phyloP scores from a whole-genome alignment of 2,329 filamentous ascomycete species.

The Trichoderma endophyticum region DNA sequence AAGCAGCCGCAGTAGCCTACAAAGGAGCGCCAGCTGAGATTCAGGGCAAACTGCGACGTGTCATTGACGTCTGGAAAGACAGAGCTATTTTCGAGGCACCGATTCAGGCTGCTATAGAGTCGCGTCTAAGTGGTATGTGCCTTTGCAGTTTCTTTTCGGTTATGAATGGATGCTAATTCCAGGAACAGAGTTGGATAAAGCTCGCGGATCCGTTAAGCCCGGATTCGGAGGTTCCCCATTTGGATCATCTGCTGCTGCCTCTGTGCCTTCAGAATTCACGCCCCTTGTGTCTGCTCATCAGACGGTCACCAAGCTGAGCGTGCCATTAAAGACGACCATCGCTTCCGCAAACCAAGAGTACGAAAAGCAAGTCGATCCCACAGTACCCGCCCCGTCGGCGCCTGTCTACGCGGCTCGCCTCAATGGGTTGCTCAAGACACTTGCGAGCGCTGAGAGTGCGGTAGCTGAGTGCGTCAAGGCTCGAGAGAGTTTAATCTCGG shows the following conservation, averaged over 20 bases:
- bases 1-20: constrained; percentile 87
- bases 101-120: constrained; percentile 78
- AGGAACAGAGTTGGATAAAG: constrained; percentile 58
- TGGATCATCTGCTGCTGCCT: constrained; percentile 53
- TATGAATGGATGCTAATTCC: constrained; percentile 20
- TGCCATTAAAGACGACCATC: constrained; percentile 63
- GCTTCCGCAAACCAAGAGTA: constrained; percentile 77
- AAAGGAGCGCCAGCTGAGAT: constrained; percentile 83
- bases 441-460: constrained; percentile 84
- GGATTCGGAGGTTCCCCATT: constrained; percentile 55
- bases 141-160: neutral
- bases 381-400: constrained; percentile 66
- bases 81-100: constrained; percentile 77
- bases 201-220: constrained; percentile 50
- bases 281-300: constrained; percentile 73
- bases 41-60: constrained; percentile 80
- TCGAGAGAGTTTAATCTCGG: constrained; percentile 71
- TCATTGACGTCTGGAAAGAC: constrained; percentile 92
- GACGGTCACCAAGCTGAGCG: constrained; percentile 67
- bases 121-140: constrained; percentile 68
- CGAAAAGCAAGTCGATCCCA: constrained; percentile 74
- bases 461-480: constrained; percentile 88
- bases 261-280: constrained; percentile 72
- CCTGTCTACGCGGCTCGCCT: constrained; percentile 90
- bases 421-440: constrained; percentile 81